Base-by-base conservation (phyloP, 2,329 filamentous ascomycete genomes). In the Fonsecaea nubica region DNA sequence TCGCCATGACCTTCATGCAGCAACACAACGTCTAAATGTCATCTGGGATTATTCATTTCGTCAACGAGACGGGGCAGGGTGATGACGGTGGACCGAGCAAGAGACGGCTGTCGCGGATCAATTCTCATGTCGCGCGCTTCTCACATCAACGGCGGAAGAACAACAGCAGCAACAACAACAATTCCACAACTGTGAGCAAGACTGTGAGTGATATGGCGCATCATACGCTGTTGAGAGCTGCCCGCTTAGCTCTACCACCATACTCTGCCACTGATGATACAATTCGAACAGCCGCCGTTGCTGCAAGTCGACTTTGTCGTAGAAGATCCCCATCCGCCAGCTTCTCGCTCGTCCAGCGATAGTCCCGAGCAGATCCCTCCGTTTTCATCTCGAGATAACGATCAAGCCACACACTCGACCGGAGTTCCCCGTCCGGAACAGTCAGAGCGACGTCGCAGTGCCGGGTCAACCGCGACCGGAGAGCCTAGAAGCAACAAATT, bases 71-170 rank as follows among this genome's bases (percentile, higher is more conserved):
- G 36, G 60, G 60, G 21, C 52, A 56, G 53, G 50, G 52, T n/a
- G 35, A 62, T 4, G 48, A 45, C 25, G 58, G 58, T 1, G 36
- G 42, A 12, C 60, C 60, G 36, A 50, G 52, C 35, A 62, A 56
- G 53, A 55, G 42, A 52, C 42, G 60, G 38, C n/a, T 62, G 38
- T 62, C 60, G 10, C 54, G 52, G 25, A 62, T 62, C 48, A 62
- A 62, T 15, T 32, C 60, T 32, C 60, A 62, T 18, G 60, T 62
- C 6, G 60, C 60, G 35, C 60, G 60, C 25, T 62, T 62, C 18
- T 62, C 60, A 3, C 60, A 62, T 30, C 42, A 62, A 52, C 60
- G 60, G 25, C 60, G 60, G 1, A 62, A 56, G n/a, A 55, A 62
- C 60, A 56, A 40, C 30, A 32, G 30, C 6, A 32, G 30, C 30